phyloP scores from a whole-genome alignment of 352 stramenopile genomes.

The Plasmopara muralis region DNA sequence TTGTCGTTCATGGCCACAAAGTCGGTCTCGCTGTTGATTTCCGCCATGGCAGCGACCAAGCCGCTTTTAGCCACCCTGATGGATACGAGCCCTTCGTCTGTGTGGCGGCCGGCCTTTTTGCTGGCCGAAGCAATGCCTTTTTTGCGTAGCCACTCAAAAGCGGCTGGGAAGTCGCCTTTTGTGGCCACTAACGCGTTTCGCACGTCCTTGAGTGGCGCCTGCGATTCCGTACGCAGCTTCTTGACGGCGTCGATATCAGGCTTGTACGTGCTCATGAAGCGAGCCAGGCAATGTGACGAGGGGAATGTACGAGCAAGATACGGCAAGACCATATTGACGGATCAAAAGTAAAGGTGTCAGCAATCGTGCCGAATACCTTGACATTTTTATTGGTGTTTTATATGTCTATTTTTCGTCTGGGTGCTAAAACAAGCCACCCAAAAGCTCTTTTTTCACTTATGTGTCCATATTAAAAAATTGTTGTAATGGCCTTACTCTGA shows the following conservation, averaged over 20 bases:
- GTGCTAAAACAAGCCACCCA: too few species aligned
- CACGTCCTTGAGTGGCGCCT: constrained; percentile 86
- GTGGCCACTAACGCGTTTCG: constrained; percentile 82
- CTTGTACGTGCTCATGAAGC: constrained; percentile 68
- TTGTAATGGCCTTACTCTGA: too few species aligned
- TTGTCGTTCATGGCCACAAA: constrained; percentile 92
- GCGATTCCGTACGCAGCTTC: constrained; percentile 78
- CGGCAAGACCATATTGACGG: constrained; percentile 10
- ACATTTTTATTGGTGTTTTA: too few species aligned
- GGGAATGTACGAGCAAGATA: constrained; percentile 13
- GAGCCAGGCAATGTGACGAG: constrained; percentile 10
- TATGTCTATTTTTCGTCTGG: too few species aligned
- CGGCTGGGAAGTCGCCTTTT: constrained; percentile 70
- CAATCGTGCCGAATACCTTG: too few species aligned
- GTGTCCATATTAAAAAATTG: too few species aligned
- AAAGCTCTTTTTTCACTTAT: too few species aligned
- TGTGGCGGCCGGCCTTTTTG: constrained; percentile 69
- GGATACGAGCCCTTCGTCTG: constrained; percentile 69
- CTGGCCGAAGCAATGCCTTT: constrained; percentile 79
- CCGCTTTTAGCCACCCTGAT: constrained; percentile 38
- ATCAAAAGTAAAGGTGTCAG: neutral
- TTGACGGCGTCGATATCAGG: constrained; percentile 83
- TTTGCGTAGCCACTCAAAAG: constrained; percentile 87
- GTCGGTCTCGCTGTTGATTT: constrained; percentile 94
- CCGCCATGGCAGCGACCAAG: constrained; percentile 67